These are phyloP conservation scores for Ogataea siamensis DNA, from an alignment of 805 yeast species.

Conservation along the genomic window DNA sequence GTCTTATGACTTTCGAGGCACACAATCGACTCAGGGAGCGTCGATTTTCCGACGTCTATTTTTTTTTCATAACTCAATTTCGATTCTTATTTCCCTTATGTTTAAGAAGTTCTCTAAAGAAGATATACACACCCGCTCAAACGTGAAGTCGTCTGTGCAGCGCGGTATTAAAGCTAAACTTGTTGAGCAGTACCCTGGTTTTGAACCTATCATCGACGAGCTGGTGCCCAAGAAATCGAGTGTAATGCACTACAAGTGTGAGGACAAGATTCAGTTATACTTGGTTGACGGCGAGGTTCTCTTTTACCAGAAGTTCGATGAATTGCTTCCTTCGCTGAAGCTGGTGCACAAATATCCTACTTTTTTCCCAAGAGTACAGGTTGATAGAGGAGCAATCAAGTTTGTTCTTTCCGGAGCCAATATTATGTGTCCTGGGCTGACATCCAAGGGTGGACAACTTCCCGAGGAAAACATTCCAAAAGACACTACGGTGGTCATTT, in stretches of 20 bases:
- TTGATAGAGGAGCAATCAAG: slow-evolving; percentile 95
- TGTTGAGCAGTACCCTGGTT: slow-evolving; percentile 66
- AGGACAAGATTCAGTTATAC: slow-evolving; percentile 81
- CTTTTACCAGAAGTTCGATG: slow-evolving; percentile 78
- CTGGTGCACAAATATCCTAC: slow-evolving; percentile 80
- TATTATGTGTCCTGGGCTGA: slow-evolving; percentile 94
- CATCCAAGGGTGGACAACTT: slow-evolving; percentile 77
- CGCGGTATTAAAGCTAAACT: slow-evolving; percentile 78
- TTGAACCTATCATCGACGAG: slow-evolving; percentile 76
- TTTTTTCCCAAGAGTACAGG: slow-evolving; percentile 82
- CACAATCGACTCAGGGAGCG: too few species aligned
- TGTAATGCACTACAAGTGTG: slow-evolving; percentile 78
- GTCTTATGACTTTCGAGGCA: too few species aligned
- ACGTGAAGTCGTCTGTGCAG: slow-evolving; percentile 92
- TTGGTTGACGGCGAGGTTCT: slow-evolving; percentile 70
- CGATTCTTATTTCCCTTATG: slow-evolving; percentile 20
- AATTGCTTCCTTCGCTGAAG: slow-evolving; percentile 70
- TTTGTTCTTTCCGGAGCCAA: slow-evolving; percentile 95
- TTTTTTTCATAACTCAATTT: background rate
- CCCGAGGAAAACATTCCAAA: slow-evolving; percentile 70
- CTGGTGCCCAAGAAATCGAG: slow-evolving; percentile 87
- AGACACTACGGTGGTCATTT: slow-evolving; percentile 73
- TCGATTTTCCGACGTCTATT: background rate
- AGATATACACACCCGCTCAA: slow-evolving; percentile 86
- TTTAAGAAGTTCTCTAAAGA: slow-evolving; percentile 64